These are phyloP conservation scores for Striga hermonthica DNA, from an alignment of 305 asterid species.

Conservation along the genomic window DNA sequence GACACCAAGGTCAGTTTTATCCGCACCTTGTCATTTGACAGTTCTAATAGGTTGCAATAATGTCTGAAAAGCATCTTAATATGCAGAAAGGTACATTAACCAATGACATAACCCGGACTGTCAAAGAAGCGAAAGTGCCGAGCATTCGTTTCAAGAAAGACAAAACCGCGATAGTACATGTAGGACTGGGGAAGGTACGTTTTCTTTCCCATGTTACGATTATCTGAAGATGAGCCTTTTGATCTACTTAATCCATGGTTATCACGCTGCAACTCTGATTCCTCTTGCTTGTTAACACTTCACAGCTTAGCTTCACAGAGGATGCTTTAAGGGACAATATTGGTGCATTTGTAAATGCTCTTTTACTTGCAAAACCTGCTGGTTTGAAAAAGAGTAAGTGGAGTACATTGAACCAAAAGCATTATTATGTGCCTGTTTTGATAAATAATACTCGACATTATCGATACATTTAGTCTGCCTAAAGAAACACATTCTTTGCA, in stretches of 20 bases:
- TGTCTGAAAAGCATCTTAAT: constrained; percentile 33
- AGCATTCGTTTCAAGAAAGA: constrained; percentile 83
- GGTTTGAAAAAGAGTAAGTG: constrained; percentile 95
- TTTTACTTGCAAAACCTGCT: constrained; percentile 89
- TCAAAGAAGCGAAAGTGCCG: constrained; percentile 69
- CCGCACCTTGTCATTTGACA: constrained; percentile 26
- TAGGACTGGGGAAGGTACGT: constrained; percentile 87
- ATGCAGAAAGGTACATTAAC: constrained; percentile 90
- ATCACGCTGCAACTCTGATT: constrained; percentile 16
- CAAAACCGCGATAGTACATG: constrained; percentile 95
- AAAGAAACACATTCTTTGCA: not conserved
- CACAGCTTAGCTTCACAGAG: constrained; percentile 73
- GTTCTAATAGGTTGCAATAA: constrained; percentile 22
- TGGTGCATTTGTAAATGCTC: constrained; percentile 89
- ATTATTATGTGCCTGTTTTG: constrained; percentile 20
- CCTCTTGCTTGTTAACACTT: constrained; percentile 20
- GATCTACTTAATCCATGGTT: not conserved
- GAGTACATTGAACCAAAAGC: not conserved
- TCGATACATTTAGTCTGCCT: constrained; percentile 3
- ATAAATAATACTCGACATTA: constrained; percentile 5
- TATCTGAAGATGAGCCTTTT: no score
- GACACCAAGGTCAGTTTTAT: constrained; percentile 63
- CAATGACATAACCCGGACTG: constrained; percentile 66
- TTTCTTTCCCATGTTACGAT: not conserved
- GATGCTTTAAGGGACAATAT: constrained; percentile 81